Base-by-base conservation (phyloP, 2,329 filamentous ascomycete genomes). In the Apiospora rasikravindrae region DNA sequence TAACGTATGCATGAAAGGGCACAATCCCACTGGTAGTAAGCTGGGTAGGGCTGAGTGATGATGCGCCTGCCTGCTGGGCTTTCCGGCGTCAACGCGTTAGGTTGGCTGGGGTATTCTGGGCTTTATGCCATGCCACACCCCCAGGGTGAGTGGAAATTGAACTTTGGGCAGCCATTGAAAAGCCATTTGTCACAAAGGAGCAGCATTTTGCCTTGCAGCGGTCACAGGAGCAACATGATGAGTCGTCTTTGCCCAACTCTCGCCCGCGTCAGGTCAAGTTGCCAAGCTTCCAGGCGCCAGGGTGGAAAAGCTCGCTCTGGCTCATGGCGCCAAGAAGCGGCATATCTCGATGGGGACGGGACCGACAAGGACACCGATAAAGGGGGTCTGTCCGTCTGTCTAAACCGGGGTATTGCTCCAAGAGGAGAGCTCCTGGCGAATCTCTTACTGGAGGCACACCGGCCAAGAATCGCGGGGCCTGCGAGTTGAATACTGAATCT, bases 21-120 rank as follows among this genome's bases (percentile, higher is more conserved):
- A 64, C n/a, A 40, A 64, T 64, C 19, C 57, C 57, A 64, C 57
- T 40, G 57, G 57, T 42, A 1, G 40, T 7, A 6, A 37, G 33
- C 40, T 42, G 40, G 40, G 40, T 64, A 64, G 57, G 57, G 57
- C 57, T 64, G 57, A 64, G 10, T n/a, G 29, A 64, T 64, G 33
- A n/a, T 64, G 57, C 57, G 13, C 29, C 29, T 37, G 11, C 29
- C 29, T 37, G 5, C 8, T 61, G 29, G 29, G 29, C 29, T 7
- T 37, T 19, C 11, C 53, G 57, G 57, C 4, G 22, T 64, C 57
- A 64, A 40, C 24, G 19, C 33, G 19, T 14, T n/a, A 37, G 57
- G 11, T 19, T 19, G 29, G 29, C 0, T 53, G 24, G 11, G 49
- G 26, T 6, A 11, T 6, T 53, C 16, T 16, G 49, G 49, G 14